Conservation (phyloP, 129 eudicot genomes). For the Lactuca sativa region DNA sequence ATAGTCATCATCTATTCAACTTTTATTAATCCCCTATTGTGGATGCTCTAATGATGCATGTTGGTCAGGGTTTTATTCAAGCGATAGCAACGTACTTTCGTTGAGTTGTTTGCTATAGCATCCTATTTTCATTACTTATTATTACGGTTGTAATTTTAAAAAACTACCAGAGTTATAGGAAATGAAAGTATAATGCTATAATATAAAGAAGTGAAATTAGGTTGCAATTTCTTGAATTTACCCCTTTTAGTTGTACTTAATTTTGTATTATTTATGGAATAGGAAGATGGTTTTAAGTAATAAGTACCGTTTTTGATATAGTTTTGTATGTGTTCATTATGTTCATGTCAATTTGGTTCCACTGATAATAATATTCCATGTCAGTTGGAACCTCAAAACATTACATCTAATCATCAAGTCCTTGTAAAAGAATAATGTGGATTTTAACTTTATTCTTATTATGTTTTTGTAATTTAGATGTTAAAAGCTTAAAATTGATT, state of each 20-base stretch:
- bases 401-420: conserved; percentile 1
- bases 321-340: neutral
- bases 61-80: neutral
- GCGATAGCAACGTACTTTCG: neutral
- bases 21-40: no score
- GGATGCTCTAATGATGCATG: conserved; percentile 18
- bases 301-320: no score
- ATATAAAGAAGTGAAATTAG: no score
- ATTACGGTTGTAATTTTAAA: no score
- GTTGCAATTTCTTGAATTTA: no score
- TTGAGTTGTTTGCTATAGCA: neutral
- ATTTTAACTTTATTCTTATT: neutral
- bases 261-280: no score
- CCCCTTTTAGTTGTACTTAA: no score
- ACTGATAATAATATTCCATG: neutral
- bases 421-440: conserved; percentile 8
- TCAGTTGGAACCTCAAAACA: conserved; percentile 6
- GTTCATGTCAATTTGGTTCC: neutral
- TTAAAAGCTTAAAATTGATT: neutral
- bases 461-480: neutral
- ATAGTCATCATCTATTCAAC: no score
- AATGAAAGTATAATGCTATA: no score
- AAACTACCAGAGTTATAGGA: no score
- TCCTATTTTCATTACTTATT: neutral
- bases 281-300: no score